These are phyloP conservation scores for Ilyonectria mors-panacis DNA, from an alignment of 2,329 filamentous ascomycete species.

Conservation along the genomic window DNA sequence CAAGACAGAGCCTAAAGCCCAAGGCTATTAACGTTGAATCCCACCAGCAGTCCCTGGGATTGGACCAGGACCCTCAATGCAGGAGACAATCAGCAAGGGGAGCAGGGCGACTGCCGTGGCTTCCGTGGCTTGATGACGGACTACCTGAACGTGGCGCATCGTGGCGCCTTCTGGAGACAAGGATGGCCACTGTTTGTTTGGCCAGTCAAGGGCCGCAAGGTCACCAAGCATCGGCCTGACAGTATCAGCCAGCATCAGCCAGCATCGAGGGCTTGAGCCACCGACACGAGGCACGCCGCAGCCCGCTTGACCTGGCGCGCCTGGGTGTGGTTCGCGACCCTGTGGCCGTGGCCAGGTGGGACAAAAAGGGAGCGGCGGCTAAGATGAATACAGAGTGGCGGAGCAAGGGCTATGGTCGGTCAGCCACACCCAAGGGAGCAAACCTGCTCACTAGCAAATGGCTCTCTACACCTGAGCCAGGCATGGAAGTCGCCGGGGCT, in stretches of 20 bases:
- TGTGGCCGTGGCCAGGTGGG: neutral
- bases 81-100: constrained; percentile 17
- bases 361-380: constrained; percentile 5
- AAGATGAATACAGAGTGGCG: constrained; percentile 19
- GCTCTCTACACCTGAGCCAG: constrained; percentile 6
- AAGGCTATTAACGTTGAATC: neutral
- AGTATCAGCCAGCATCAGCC: constrained; percentile 1
- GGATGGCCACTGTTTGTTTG: constrained; percentile 18
- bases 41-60: neutral
- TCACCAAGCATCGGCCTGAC: neutral
- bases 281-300: constrained; percentile 14
- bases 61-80: constrained; percentile 3
- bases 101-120: constrained; percentile 28
- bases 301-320: neutral
- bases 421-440: constrained; percentile 24
- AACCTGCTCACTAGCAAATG: constrained; percentile 2
- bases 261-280: constrained; percentile 14
- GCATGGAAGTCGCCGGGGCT: constrained; percentile 18
- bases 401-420: constrained; percentile 24
- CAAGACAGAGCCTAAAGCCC: neutral
- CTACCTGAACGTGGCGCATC: constrained; percentile 41
- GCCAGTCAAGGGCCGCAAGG: neutral
- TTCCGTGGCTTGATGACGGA: constrained; percentile 37
- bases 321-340: neutral
- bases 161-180: constrained; percentile 38